These are phyloP conservation scores for Fusarium avenaceum DNA, from an alignment of 2,329 filamentous ascomycete species.

Conservation along the genomic window DNA sequence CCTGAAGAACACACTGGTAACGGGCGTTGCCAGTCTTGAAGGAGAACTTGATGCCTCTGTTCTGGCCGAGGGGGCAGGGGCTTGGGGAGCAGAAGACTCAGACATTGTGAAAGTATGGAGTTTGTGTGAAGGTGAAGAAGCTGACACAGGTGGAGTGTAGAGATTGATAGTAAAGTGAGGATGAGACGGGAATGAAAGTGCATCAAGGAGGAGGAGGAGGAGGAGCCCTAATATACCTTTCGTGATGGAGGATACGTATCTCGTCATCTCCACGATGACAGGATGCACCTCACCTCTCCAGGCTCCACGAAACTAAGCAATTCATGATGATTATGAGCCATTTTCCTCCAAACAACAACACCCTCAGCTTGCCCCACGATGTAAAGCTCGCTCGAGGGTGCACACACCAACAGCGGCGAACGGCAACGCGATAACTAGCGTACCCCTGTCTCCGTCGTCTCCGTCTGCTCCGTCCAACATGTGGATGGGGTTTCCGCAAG, in stretches of 20 bases:
- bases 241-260: slow-evolving; percentile 46
- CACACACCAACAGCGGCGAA: slow-evolving; percentile 33
- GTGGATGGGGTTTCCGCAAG: slow-evolving; percentile 8
- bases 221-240: slow-evolving; percentile 47
- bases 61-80: slow-evolving; percentile 53
- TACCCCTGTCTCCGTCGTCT: slow-evolving; percentile 28
- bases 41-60: slow-evolving; percentile 60
- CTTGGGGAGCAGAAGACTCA: slow-evolving; percentile 34
- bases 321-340: slow-evolving; percentile 37
- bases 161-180: slow-evolving; percentile 5
- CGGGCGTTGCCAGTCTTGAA: slow-evolving; percentile 59
- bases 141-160: background rate
- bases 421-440: slow-evolving; percentile 30
- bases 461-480: slow-evolving; percentile 27
- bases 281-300: slow-evolving; percentile 29
- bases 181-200: background rate
- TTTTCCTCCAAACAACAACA: slow-evolving; percentile 19
- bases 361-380: slow-evolving; percentile 49
- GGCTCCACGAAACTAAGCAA: slow-evolving; percentile 46
- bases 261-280: slow-evolving; percentile 25
- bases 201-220: slow-evolving; percentile 14
- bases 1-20: slow-evolving; percentile 59
- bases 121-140: slow-evolving; percentile 23
- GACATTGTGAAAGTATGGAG: slow-evolving; percentile 39
- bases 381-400: slow-evolving; percentile 39